Conservation (phyloP, 1,284 basidiomycete genomes). For the Pyrrhoderma noxium region DNA sequence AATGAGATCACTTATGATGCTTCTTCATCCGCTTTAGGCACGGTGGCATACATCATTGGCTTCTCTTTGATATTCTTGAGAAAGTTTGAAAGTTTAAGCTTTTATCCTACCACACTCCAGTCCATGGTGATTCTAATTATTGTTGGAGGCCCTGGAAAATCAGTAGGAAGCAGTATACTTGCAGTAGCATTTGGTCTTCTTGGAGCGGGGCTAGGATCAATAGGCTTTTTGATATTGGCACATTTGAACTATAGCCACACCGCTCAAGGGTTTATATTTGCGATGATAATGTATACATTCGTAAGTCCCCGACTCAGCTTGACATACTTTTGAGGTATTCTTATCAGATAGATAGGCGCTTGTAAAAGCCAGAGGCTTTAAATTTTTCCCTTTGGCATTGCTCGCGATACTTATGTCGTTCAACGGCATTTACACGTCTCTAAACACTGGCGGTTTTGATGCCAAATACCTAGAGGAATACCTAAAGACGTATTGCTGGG, state of each 20-base stretch:
- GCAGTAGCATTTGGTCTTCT: conserved; percentile 21
- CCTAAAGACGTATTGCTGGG: conserved; percentile 27
- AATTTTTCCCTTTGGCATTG: conserved; percentile 26
- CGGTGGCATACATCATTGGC: conserved; percentile 26
- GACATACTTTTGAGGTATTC: no score
- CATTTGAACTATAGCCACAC: conserved; percentile 25
- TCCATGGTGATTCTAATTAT: conserved; percentile 25
- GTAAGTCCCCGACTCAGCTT: no score
- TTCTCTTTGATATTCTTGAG: conserved; percentile 27
- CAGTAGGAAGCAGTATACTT: conserved; percentile 19
- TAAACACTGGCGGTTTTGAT: conserved; percentile 20
- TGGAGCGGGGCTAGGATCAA: conserved; percentile 25
- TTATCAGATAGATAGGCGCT: conserved; percentile 12
- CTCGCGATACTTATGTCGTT: conserved; percentile 28
- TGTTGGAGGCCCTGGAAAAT: conserved; percentile 26
- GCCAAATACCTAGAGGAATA: conserved; percentile 25
- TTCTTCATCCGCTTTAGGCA: conserved; percentile 18
- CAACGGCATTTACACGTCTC: conserved; percentile 23
- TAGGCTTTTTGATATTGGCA: conserved; percentile 28
- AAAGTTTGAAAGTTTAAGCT: conserved; percentile 22
- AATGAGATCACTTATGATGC: no score
- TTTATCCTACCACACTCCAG: conserved; percentile 24
- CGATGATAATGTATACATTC: conserved; percentile 26
- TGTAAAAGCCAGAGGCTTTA: conserved; percentile 23
- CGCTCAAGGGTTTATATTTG: conserved; percentile 30